Conservation (phyloP, 371 early-diverging fungal genomes). For the Basidiobolus heterosporus region DNA sequence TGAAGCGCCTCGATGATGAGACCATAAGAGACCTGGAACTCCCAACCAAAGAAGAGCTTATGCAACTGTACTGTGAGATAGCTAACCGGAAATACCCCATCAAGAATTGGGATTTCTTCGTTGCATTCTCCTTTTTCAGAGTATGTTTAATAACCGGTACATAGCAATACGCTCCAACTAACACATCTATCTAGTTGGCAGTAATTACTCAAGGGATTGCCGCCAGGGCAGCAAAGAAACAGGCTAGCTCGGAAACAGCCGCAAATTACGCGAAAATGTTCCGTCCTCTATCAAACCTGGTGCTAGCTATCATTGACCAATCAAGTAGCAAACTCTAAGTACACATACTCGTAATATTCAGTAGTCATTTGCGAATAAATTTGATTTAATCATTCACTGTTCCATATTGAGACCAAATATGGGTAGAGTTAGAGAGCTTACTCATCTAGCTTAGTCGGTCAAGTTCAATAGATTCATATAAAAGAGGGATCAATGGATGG, state of each 20-base stretch:
- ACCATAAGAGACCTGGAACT: slow-evolving; percentile 17
- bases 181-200: slow-evolving; percentile 22
- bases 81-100: slow-evolving; percentile 43
- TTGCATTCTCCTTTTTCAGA: slow-evolving; percentile 48
- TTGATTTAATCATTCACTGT: too few species aligned
- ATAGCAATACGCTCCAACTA: slow-evolving; percentile 1
- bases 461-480: too few species aligned
- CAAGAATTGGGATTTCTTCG: slow-evolving; percentile 37
- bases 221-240: slow-evolving; percentile 69
- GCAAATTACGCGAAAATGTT: slow-evolving; percentile 22
- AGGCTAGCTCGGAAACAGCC: slow-evolving; percentile 70
- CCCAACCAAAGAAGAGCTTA: slow-evolving; percentile 20
- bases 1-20: slow-evolving; percentile 1
- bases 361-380: too few species aligned
- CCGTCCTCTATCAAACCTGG: neutral
- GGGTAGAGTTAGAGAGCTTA: too few species aligned
- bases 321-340: too few species aligned
- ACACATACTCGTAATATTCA: too few species aligned
- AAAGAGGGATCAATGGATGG: too few species aligned
- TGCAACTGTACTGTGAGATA: slow-evolving; percentile 41
- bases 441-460: too few species aligned
- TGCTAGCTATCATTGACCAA: neutral
- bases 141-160: slow-evolving; percentile 11
- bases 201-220: slow-evolving; percentile 77
- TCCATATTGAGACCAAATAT: too few species aligned